Conservation (phyloP, 495 filamentous ascomycete species). For the Penicillium chermesinum region DNA sequence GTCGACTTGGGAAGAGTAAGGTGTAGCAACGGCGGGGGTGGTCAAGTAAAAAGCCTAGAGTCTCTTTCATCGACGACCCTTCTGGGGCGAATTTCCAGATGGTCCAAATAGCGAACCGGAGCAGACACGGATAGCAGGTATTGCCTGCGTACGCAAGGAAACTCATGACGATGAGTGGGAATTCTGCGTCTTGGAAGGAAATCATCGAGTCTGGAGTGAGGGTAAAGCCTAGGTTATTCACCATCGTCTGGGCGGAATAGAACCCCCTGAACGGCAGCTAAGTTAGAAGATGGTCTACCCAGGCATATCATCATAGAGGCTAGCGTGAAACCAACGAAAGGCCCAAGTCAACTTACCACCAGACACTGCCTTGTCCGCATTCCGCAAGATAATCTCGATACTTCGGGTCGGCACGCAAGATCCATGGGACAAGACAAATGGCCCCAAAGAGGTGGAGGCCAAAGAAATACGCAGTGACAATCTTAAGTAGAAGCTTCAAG, state of each 20-base stretch:
- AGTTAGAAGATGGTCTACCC: not conserved
- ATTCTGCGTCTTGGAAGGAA: conserved; percentile 63
- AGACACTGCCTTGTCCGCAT: conserved; percentile 52
- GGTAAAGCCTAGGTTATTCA: conserved; percentile 56
- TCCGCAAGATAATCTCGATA: conserved; percentile 51
- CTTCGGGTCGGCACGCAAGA: conserved; percentile 47
- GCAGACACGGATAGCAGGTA: conserved; percentile 74
- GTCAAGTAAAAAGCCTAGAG: conserved; percentile 50
- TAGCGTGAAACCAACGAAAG: not conserved
- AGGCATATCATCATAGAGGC: not conserved
- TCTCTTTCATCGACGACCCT: conserved; percentile 24
- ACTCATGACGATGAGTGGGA: conserved; percentile 61
- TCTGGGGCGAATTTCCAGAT: conserved; percentile 47
- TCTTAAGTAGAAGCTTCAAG: conserved; percentile 50
- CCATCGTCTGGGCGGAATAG: conserved; percentile 32
- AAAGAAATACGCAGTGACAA: conserved; percentile 59
- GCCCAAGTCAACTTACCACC: conserved; percentile 77
- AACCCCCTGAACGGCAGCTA: conserved; percentile 19
- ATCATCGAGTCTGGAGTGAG: conserved; percentile 82
- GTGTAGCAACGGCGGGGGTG: conserved; percentile 62
- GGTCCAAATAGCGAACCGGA: conserved; percentile 75
- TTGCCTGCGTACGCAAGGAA: conserved; percentile 80
- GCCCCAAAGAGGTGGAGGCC: conserved; percentile 61
- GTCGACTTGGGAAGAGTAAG: conserved; percentile 53
- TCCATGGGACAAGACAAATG: conserved; percentile 64